Percentiles rank a stretch among this genome's conserved stretches.
Conservation (phyloP, 805 yeast genomes). For the Candida vaughaniae region DNA sequence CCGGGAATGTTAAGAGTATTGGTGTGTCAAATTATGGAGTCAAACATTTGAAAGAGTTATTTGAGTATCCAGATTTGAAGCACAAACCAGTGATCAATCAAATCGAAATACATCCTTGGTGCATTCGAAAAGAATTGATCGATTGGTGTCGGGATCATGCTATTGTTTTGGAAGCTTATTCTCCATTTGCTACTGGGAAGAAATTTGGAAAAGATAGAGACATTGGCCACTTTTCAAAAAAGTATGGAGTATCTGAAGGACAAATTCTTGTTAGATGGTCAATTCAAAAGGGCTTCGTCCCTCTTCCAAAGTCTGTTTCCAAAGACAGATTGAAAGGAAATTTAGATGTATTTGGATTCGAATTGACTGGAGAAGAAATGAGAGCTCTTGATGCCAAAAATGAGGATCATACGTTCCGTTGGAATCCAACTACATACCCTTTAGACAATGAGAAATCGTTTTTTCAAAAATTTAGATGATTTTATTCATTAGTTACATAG, state of each 20-base stretch:
- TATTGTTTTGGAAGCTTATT: conserved; percentile 68
- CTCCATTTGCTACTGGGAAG: conserved; percentile 79
- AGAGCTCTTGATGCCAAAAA: conserved; percentile 4
- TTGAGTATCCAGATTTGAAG: conserved; percentile 17
- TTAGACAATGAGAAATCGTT: background rate
- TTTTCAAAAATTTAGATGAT: background rate
- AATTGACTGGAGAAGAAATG: conserved; percentile 5
- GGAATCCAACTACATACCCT: conserved; percentile 7
- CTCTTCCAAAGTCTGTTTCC: conserved; percentile 65
- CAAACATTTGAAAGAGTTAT: conserved; percentile 23
- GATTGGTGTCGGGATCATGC: conserved; percentile 51
- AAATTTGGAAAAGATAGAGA: conserved; percentile 53
- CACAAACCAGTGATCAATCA: conserved; percentile 35
- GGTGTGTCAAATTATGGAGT: conserved; percentile 36
- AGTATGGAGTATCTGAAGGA: conserved; percentile 54
- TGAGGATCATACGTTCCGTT: background rate
- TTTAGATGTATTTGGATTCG: conserved; percentile 37
- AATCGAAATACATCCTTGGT: conserved; percentile 35
- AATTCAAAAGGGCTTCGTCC: conserved; percentile 69
- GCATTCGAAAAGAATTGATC: conserved; percentile 65
- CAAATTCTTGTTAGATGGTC: conserved; percentile 81
- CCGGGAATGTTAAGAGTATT: conserved; percentile 45
- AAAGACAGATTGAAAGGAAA: conserved; percentile 10
- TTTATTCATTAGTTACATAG: too few species aligned
- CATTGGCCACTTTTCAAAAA: conserved; percentile 52